A percentile compares a stretch with the other conserved stretches of the same genome.
These are phyloP conservation scores for Aspergillus sojae DNA, from an alignment of 2,329 filamentous ascomycete genomes.

Conservation along the genomic window DNA sequence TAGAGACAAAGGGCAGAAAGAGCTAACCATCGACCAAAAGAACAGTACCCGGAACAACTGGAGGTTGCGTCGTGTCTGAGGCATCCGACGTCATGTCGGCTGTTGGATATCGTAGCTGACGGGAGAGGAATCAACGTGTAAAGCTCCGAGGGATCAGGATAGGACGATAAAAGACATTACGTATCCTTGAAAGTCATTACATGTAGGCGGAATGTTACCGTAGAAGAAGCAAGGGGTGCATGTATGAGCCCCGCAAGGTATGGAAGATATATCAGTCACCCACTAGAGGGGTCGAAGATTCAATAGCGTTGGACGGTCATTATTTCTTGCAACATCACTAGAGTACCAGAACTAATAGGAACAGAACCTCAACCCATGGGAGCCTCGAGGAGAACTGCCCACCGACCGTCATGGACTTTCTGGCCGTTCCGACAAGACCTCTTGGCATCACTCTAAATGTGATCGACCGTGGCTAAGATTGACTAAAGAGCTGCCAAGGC, in stretches of 20 bases:
- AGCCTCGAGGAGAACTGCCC: not conserved
- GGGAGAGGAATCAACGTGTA: not conserved
- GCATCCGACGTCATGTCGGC: not conserved
- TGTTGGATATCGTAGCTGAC: not conserved
- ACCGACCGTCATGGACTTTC: not conserved
- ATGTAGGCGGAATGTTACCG: not conserved
- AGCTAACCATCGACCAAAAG: not conserved
- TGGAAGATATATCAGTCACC: not conserved
- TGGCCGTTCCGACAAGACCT: not conserved
- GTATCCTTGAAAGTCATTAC: not conserved
- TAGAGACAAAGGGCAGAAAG: not conserved
- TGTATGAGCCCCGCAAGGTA: not conserved
- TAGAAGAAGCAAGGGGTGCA: not conserved
- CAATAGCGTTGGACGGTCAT: not conserved
- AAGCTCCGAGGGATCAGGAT: not conserved
- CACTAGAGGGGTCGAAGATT: not conserved
- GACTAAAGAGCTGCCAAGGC: not conserved
- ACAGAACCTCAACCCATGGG: not conserved
- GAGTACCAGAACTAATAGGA: not conserved
- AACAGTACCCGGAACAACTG: not conserved
- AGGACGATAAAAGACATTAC: not conserved
- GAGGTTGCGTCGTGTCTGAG: not conserved
- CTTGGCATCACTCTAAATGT: not conserved
- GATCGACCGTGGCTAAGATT: not conserved
- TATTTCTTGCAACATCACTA: not conserved